Evolutionary conservation across 2,329 filamentous ascomycete species (phyloP).

Genomic region (Xylaria sp.): DNA sequence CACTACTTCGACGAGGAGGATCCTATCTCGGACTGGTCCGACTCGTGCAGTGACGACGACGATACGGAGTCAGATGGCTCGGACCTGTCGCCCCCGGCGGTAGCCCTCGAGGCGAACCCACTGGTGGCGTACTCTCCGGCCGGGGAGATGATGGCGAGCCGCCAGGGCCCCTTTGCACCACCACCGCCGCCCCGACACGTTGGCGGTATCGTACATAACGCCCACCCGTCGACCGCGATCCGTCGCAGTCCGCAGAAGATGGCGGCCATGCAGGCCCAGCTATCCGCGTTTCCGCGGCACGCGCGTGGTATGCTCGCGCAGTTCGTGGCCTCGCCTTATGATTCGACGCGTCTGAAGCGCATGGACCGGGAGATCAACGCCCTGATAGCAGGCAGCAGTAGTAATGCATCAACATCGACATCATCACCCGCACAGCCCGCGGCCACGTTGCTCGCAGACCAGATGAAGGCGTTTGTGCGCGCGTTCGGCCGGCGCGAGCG

Average conservation of each 20-base stretch:
- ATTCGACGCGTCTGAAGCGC: conserved; percentile 58
- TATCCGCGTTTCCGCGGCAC: conserved; percentile 53
- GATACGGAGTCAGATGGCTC: conserved; percentile 47
- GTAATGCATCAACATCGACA: background rate
- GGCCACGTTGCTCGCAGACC: conserved; percentile 40
- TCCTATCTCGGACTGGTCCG: conserved; percentile 71
- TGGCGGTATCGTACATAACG: background rate
- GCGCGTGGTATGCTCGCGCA: conserved; percentile 57
- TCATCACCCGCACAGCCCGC: background rate
- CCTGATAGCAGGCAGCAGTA: conserved; percentile 48
- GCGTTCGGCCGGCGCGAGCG: conserved; percentile 71
- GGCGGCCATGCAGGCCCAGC: conserved; percentile 47
- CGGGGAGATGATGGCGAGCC: background rate
- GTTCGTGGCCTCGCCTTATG: conserved; percentile 60
- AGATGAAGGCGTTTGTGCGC: conserved; percentile 61
- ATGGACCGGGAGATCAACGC: conserved; percentile 61
- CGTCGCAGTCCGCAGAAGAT: conserved; percentile 42
- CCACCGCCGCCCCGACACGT: background rate
- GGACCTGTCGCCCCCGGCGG: background rate
- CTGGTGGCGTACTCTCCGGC: conserved; percentile 10
- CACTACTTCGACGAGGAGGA: conserved; percentile 91
- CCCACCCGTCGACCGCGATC: conserved; percentile 28
- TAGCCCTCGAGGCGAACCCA: conserved; percentile 33
- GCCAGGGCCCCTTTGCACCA: conserved; percentile 16
- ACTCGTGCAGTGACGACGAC: conserved; percentile 49